Percentiles rank a stretch among this genome's conserved stretches.
Evolutionary conservation across 805 yeast genomes (phyloP).

Genomic region (Candida pini): DNA sequence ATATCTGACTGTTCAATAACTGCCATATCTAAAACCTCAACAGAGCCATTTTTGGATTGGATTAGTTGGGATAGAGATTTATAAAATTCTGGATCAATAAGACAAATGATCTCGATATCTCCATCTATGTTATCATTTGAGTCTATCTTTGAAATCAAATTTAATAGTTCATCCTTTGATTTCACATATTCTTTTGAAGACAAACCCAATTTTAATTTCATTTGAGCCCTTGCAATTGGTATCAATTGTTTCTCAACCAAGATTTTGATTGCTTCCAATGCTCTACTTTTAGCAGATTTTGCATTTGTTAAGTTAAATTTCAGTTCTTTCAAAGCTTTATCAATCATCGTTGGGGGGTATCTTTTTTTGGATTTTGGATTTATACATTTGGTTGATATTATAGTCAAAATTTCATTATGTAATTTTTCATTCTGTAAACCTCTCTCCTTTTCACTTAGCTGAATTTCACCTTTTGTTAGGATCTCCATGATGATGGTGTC

Average conservation of each 20-base stretch:
- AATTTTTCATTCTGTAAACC: constrained; percentile 54
- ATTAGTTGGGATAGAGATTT: constrained; percentile 62
- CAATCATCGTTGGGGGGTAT: constrained; percentile 92
- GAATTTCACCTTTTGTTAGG: constrained; percentile 87
- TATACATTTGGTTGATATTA: constrained; percentile 84
- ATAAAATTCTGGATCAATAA: constrained; percentile 83
- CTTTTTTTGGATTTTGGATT: constrained; percentile 86
- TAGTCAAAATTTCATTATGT: constrained; percentile 69
- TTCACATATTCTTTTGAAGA: constrained; percentile 46
- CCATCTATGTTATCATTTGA: constrained; percentile 11
- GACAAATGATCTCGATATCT: constrained; percentile 39
- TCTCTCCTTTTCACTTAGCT: constrained; percentile 89
- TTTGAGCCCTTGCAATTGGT: constrained; percentile 91
- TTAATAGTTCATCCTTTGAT: constrained; percentile 23
- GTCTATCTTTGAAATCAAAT: constrained; percentile 32
- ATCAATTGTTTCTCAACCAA: constrained; percentile 74
- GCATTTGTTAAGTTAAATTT: constrained; percentile 71
- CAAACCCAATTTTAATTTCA: constrained; percentile 72
- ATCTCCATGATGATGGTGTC: constrained; percentile 78
- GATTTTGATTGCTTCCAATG: constrained; percentile 82
- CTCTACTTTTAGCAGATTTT: constrained; percentile 68
- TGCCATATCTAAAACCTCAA: constrained; percentile 87
- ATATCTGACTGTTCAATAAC: constrained; percentile 60
- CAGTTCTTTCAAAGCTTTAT: constrained; percentile 71
- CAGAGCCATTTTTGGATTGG: constrained; percentile 53